Conservation (phyloP, 2,329 filamentous ascomycete genomes). For the Ascomycota sp. region DNA sequence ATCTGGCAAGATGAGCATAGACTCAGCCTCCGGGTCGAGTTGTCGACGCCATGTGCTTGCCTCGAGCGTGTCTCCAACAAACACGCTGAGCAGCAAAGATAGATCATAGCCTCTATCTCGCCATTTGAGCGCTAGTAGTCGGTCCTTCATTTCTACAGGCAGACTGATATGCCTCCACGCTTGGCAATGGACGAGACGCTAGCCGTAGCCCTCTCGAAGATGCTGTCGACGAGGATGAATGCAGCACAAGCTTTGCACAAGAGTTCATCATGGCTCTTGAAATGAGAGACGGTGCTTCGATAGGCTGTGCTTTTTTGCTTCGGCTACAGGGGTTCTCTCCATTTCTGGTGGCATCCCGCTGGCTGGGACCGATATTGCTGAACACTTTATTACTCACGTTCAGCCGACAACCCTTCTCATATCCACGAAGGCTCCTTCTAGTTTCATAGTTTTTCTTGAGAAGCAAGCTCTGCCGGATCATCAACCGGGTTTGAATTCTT, state of each 20-base stretch:
- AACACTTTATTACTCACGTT: constrained; percentile 33
- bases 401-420: constrained; percentile 36
- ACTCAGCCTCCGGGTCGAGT: no score
- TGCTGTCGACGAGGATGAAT: no score
- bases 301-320: constrained; percentile 72
- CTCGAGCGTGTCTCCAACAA: no score
- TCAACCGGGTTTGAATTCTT: background rate
- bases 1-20: no score
- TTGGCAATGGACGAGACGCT: background rate
- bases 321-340: constrained; percentile 46
- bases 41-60: no score
- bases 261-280: constrained; percentile 70
- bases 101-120: no score
- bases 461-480: constrained; percentile 3
- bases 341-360: constrained; percentile 58
- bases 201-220: background rate
- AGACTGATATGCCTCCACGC: no score
- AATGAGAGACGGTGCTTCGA: constrained; percentile 43
- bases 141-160: no score
- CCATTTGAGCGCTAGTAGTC: no score
- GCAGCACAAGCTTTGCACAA: background rate
- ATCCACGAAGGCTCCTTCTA: constrained; percentile 23
- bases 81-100: no score
- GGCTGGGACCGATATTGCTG: constrained; percentile 48
- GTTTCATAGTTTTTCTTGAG: constrained; percentile 13